Percentiles rank a stretch among this genome's conserved stretches.
Evolutionary conservation across 2,329 filamentous ascomycete species (phyloP).

Genomic region (Sporothrix variecibatus): DNA sequence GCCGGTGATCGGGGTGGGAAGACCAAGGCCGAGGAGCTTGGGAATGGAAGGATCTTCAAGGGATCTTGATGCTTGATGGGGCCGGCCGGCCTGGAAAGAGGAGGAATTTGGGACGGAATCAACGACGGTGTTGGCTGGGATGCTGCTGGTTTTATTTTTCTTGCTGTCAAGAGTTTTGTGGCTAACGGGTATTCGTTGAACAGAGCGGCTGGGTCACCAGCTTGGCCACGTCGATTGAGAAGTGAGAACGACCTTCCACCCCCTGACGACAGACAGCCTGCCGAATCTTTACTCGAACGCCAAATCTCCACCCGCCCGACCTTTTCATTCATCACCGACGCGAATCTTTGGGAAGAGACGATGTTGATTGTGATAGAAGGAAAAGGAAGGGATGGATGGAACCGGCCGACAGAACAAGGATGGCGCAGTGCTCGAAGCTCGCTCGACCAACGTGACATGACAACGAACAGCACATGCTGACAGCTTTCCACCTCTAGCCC

Average conservation of each 20-base stretch:
- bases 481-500: conserved; percentile 59
- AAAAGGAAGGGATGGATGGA: neutral
- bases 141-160: conserved; percentile 9
- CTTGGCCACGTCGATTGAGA: conserved; percentile 98
- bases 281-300: neutral
- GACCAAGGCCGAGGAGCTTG: neutral
- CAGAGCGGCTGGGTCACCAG: conserved; percentile 97
- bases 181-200: conserved; percentile 30
- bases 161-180: neutral
- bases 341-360: neutral
- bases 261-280: neutral
- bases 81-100: neutral
- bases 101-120: neutral
- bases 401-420: neutral
- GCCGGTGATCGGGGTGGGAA: neutral
- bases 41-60: neutral
- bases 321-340: neutral
- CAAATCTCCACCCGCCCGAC: neutral
- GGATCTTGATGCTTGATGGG: neutral
- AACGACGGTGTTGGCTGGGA: neutral
- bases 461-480: conserved; percentile 27
- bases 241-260: conserved; percentile 60
- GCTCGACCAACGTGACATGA: neutral
- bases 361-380: conserved; percentile 5
- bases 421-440: neutral